phyloP scores from a whole-genome alignment of 2,329 filamentous ascomycete species.

The Epichloe aotearoae region DNA sequence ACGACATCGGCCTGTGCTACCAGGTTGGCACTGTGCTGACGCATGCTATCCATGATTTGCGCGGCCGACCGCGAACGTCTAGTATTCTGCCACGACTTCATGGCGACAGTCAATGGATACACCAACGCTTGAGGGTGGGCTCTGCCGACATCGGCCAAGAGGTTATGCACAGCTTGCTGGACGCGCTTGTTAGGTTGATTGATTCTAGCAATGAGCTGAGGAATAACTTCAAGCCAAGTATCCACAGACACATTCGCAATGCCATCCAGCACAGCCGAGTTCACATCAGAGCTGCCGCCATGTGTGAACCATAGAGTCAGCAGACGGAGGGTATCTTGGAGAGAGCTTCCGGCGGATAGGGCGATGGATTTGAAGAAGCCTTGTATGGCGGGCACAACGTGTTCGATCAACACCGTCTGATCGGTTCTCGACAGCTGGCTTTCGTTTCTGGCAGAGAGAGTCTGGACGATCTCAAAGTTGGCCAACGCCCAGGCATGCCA shows the following conservation, averaged over 20 bases:
- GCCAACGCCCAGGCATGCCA: slow-evolving; percentile 98
- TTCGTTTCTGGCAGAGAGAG: slow-evolving; percentile 54
- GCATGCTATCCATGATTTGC: slow-evolving; percentile 96
- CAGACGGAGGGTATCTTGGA: slow-evolving; percentile 87
- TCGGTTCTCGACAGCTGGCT: slow-evolving; percentile 33
- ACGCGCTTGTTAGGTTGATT: slow-evolving; percentile 89
- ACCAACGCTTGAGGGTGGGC: slow-evolving; percentile 93
- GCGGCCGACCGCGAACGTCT: slow-evolving; percentile 76
- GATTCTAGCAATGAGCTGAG: slow-evolving; percentile 92
- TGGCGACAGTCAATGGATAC: slow-evolving; percentile 92
- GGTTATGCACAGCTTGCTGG: slow-evolving; percentile 78
- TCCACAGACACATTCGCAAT: slow-evolving; percentile 88
- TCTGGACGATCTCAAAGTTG: slow-evolving; percentile 95
- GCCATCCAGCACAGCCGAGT: slow-evolving; percentile 75
- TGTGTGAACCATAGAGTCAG: slow-evolving; percentile 95
- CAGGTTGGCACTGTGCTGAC: slow-evolving; percentile 79
- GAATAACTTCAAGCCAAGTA: slow-evolving; percentile 97
- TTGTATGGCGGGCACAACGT: slow-evolving; percentile 87
- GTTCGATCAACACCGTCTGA: slow-evolving; percentile 59
- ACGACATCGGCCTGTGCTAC: slow-evolving; percentile 93
- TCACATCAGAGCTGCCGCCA: slow-evolving; percentile 79
- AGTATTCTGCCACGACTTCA: slow-evolving; percentile 79
- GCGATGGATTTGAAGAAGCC: slow-evolving; percentile 98
- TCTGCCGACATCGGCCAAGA: slow-evolving; percentile 84
- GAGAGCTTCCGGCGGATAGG: slow-evolving; percentile 76